Conservation (phyloP, 306 rosid genomes). For the Neltuma alba region DNA sequence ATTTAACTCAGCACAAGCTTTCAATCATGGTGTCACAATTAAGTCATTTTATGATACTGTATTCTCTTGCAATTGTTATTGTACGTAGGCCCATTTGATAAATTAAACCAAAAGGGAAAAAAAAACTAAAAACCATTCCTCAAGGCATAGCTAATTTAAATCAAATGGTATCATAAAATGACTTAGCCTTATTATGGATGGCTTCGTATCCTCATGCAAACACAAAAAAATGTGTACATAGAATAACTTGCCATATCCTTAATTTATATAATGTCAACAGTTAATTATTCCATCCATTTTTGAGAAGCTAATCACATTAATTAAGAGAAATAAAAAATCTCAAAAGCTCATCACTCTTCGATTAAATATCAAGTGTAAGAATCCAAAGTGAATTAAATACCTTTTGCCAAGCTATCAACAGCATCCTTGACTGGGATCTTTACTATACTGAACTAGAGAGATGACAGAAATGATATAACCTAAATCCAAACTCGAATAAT, state of each 20-base stretch:
- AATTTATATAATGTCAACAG: background rate
- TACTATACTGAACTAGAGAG: slow-evolving; percentile 63
- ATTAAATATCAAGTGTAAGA: slow-evolving; percentile 23
- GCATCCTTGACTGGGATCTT: slow-evolving; percentile 77
- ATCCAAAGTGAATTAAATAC: slow-evolving; percentile 42
- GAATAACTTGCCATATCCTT: background rate
- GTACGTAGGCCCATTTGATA: background rate
- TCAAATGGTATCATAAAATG: background rate
- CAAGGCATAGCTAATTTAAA: background rate
- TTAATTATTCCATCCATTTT: slow-evolving; percentile 5
- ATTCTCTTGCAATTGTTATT: background rate
- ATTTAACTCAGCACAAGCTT: background rate
- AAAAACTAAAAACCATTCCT: background rate
- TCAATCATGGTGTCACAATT: background rate
- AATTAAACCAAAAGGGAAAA: background rate
- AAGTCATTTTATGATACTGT: background rate
- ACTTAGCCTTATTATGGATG: background rate
- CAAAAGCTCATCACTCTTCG: background rate
- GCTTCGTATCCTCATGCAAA: background rate
- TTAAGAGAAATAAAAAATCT: background rate
- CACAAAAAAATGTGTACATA: background rate
- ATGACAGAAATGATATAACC: slow-evolving; percentile 74
- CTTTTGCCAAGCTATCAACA: slow-evolving; percentile 65
- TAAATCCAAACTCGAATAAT: slow-evolving; percentile 35
- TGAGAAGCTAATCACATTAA: background rate